Conservation (phyloP, 192 early-diverging fungal genomes). For the Coemansia sp. region DNA sequence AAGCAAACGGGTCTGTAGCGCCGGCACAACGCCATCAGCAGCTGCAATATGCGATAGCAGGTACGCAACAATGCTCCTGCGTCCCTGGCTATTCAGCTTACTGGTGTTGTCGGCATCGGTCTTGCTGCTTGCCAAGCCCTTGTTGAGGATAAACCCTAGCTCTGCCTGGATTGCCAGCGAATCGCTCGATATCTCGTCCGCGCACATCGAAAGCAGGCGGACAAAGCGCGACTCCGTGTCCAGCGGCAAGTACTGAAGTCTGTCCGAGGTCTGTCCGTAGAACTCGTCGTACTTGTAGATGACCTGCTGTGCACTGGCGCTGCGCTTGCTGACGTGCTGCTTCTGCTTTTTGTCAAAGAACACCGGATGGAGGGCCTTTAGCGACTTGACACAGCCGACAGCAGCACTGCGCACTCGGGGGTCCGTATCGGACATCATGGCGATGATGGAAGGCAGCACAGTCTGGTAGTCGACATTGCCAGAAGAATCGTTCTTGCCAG, state of each 20-base stretch:
- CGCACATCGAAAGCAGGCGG: conserved; percentile 31
- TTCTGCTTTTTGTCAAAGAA: conserved; percentile 25
- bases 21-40: conserved; percentile 31
- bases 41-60: conserved; percentile 60
- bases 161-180: conserved; percentile 39
- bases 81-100: conserved; percentile 38
- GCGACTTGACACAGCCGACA: conserved; percentile 59
- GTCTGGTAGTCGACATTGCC: conserved; percentile 63
- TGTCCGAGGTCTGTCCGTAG: conserved; percentile 53
- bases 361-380: conserved; percentile 36
- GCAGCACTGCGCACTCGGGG: conserved; percentile 64
- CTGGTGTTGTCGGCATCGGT: conserved; percentile 2
- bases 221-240: conserved; percentile 55
- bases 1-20: conserved; percentile 42
- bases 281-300: conserved; percentile 63
- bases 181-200: conserved; percentile 22
- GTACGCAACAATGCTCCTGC: conserved; percentile 49
- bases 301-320: conserved; percentile 11
- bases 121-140: conserved; percentile 20
- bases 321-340: conserved; percentile 4
- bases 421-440: conserved; percentile 60
- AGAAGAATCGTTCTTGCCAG: conserved; percentile 1
- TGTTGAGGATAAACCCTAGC: conserved; percentile 44
- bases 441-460: conserved; percentile 69
- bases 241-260: conserved; percentile 60